Evolutionary conservation across 495 filamentous ascomycete genomes (phyloP).

Genomic region (Chaetomium cochliodes): DNA sequence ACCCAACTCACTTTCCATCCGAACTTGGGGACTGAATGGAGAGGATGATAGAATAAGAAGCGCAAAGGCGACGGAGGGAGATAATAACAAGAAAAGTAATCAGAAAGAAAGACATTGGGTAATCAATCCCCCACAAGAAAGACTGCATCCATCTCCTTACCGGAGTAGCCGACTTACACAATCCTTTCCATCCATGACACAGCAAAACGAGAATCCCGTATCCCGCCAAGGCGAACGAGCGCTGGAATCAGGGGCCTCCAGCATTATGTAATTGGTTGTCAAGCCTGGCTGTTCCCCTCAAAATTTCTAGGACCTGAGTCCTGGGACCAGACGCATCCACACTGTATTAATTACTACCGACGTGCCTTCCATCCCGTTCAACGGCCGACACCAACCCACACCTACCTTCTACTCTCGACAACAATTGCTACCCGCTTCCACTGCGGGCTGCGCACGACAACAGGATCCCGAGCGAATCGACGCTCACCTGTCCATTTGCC

Average conservation of each 20-base stretch:
- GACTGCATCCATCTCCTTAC: too few species aligned
- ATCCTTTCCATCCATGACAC: neutral
- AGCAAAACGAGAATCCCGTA: neutral
- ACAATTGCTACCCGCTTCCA: neutral
- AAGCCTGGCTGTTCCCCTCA: conserved; percentile 32
- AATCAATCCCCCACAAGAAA: neutral
- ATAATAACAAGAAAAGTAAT: neutral
- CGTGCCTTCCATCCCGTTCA: neutral
- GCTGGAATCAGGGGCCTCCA: neutral
- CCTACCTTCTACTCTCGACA: neutral
- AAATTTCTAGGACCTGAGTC: conserved; percentile 29
- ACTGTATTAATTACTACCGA: conserved; percentile 7
- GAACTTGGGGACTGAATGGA: too few species aligned
- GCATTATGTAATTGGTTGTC: conserved; percentile 27
- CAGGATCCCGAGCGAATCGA: conserved; percentile 21
- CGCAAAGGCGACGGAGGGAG: neutral
- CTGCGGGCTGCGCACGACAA: conserved; percentile 19
- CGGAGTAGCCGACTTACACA: neutral
- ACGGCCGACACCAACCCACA: neutral
- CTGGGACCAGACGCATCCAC: conserved; percentile 15
- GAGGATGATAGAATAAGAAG: too few species aligned
- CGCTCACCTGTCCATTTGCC: conserved; percentile 24
- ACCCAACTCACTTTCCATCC: too few species aligned
- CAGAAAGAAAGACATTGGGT: neutral
- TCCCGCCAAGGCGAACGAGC: conserved; percentile 4